These are phyloP conservation scores for Saxispiralis lemnorum DNA, from an alignment of 495 filamentous ascomycete species.

Conservation along the genomic window DNA sequence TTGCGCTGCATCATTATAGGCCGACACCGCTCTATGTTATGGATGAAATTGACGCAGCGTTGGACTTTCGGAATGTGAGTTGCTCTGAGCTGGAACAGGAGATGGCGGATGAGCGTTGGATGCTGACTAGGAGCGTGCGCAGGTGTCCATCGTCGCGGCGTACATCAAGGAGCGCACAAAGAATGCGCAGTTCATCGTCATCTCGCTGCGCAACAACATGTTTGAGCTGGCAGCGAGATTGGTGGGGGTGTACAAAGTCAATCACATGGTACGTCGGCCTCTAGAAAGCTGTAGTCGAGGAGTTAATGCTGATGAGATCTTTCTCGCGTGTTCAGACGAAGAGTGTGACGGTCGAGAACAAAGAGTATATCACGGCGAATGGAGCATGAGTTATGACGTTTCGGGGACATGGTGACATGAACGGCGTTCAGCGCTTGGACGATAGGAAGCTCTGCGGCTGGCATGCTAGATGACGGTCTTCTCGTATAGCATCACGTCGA, in stretches of 20 bases:
- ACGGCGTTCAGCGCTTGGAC: not conserved
- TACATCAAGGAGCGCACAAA: constrained; percentile 99
- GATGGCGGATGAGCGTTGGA: not conserved
- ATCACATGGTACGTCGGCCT: constrained; percentile 59
- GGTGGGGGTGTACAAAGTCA: constrained; percentile 96
- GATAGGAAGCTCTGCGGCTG: too few species aligned
- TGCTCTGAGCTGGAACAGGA: not conserved
- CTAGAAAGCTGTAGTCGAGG: not conserved
- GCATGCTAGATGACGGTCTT: too few species aligned
- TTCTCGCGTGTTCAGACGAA: constrained; percentile 15
- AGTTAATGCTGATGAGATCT: not conserved
- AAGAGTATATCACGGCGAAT: constrained; percentile 15
- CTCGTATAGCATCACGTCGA: too few species aligned
- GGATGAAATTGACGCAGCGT: constrained; percentile 96
- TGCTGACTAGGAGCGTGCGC: constrained; percentile 2
- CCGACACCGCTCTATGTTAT: constrained; percentile 96
- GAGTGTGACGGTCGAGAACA: constrained; percentile 20
- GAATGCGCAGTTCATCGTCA: constrained; percentile 98
- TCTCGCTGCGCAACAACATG: constrained; percentile 97
- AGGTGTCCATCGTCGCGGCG: constrained; percentile 94
- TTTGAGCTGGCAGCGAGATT: constrained; percentile 89
- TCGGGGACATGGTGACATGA: not conserved
- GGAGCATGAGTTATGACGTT: constrained; percentile 1
- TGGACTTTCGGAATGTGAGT: constrained; percentile 95
- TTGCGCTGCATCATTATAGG: constrained; percentile 95